Conservation (phyloP, 768 basidiomycete genomes). For the Tricholoma sp. region DNA sequence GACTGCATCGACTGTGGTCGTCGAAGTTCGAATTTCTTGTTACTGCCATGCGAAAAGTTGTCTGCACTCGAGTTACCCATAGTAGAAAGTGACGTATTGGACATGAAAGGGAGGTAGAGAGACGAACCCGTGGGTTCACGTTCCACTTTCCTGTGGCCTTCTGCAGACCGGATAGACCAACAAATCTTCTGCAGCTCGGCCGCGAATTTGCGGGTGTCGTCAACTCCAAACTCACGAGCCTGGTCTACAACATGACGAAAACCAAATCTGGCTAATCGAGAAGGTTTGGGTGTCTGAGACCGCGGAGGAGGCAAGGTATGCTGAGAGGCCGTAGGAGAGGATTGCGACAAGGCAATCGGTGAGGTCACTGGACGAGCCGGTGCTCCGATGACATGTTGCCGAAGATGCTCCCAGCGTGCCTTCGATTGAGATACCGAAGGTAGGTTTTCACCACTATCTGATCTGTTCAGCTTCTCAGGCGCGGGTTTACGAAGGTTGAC, state of each 20-base stretch:
- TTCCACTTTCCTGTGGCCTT: constrained; percentile 25
- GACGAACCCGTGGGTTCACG: constrained; percentile 28
- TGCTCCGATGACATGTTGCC: constrained; percentile 47
- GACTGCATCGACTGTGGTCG: constrained; percentile 42
- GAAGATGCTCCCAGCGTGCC: constrained; percentile 47
- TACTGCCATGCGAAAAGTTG: constrained; percentile 12
- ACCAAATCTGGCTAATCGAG: constrained; percentile 45
- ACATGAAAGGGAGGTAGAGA: constrained; percentile 38
- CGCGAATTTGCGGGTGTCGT: constrained; percentile 46
- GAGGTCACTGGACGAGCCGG: constrained; percentile 22
- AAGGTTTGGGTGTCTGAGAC: constrained; percentile 42
- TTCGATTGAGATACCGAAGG: constrained; percentile 35
- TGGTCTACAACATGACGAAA: constrained; percentile 66
- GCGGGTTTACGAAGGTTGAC: constrained; percentile 6
- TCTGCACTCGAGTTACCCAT: constrained; percentile 14
- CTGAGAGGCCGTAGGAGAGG: constrained; percentile 17
- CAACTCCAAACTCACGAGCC: constrained; percentile 44
- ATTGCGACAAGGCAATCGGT: constrained; percentile 19
- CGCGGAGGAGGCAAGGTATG: constrained; percentile 17
- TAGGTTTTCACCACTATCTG: constrained; percentile 43
- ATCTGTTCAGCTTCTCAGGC: constrained; percentile 12
- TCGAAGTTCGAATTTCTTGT: constrained; percentile 32
- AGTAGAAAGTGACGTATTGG: constrained; percentile 27
- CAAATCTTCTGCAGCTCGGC: constrained; percentile 55
- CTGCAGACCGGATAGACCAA: constrained; percentile 45